Base-by-base conservation (phyloP, 371 early-diverging fungal genomes). In the Saksenaea oblongispora region DNA sequence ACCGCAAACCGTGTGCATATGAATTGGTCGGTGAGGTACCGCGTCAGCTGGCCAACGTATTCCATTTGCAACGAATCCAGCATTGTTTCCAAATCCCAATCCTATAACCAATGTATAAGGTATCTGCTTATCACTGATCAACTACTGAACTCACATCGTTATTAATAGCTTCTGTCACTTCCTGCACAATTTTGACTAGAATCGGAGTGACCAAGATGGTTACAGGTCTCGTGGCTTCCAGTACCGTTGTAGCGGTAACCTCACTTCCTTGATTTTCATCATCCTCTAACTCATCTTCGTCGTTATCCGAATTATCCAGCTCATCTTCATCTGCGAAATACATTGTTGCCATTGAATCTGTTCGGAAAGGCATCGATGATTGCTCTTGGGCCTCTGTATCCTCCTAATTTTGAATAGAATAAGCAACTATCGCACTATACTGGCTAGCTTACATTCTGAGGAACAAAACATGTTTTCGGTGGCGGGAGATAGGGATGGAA, bases 141-240 rank as follows among this genome's bases (percentile, higher is more conserved):
- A 5, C 27, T 15, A 14, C 3, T 47, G 44, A 17, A 13, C 76
- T 65, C 75, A 90, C 91, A 72, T 90, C 84, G 14, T 81, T 79
- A 59, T 83, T 84, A 53, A 91, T 79, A 14, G 83, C 82, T 65
- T 91, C 88, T 4, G 91, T 72, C 53, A 89, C 70, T 63, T 91
- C 90, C 69, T 89, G 87, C 17, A 90, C 85, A 58, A 90, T 83
- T 61, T 88, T 88, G 13, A 93, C 83, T 26, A 88, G 82, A 42
- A 91, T 87, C 5, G 93, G 93, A 0, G 92, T 93, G 24, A 91
- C 60, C 4, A 90, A 68, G 2, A 91, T 64, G 53, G 80, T 78
- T 15, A 90, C 71, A 22, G 86, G 80, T 17, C 84, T 76, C 0
- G 84, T 86, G 5, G 89, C 78, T 57, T 90, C 88, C 7, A 89